Conservation (phyloP, 495 filamentous ascomycete species). For the Lasiosphaeria hispida region DNA sequence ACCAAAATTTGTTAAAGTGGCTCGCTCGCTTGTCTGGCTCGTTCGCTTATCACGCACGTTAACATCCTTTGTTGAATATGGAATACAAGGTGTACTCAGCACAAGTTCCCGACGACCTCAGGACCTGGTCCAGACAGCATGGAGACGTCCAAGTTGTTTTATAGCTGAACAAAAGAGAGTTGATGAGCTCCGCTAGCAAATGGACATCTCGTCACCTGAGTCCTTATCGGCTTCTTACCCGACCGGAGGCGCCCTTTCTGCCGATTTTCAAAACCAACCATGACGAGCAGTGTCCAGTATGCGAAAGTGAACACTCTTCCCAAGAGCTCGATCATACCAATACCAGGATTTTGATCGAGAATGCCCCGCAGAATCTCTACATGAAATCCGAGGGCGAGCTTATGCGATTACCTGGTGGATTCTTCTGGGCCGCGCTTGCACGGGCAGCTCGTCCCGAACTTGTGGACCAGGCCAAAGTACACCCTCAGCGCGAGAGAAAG, state of each 20-base stretch:
- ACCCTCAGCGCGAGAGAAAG: constrained; percentile 6
- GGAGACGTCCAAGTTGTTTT: constrained; percentile 2
- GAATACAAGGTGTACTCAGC: constrained; percentile 1
- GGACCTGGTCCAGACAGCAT: neutral
- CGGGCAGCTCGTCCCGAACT: constrained; percentile 8
- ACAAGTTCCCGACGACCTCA: neutral
- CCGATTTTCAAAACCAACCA: constrained; percentile 9
- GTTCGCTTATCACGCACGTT: neutral
- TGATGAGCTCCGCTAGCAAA: constrained; percentile 14
- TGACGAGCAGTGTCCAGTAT: constrained; percentile 11
- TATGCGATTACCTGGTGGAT: constrained; percentile 14
- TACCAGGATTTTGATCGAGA: neutral
- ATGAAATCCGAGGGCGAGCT: constrained; percentile 11
- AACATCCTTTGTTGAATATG: neutral
- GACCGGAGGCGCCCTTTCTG: constrained; percentile 9
- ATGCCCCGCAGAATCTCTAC: constrained; percentile 9
- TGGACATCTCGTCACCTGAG: constrained; percentile 15
- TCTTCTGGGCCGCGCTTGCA: constrained; percentile 17
- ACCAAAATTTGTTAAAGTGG: too few species aligned
- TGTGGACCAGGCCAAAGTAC: neutral
- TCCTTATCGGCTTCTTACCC: constrained; percentile 15
- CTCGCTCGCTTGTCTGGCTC: too few species aligned
- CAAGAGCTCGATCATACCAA: neutral
- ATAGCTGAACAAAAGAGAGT: neutral
- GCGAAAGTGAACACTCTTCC: constrained; percentile 1